Evolutionary conservation across 2,329 filamentous ascomycete genomes (phyloP), one percentile per base, ranked within the genome.

Genomic region (Xylaria sp.): DNA sequence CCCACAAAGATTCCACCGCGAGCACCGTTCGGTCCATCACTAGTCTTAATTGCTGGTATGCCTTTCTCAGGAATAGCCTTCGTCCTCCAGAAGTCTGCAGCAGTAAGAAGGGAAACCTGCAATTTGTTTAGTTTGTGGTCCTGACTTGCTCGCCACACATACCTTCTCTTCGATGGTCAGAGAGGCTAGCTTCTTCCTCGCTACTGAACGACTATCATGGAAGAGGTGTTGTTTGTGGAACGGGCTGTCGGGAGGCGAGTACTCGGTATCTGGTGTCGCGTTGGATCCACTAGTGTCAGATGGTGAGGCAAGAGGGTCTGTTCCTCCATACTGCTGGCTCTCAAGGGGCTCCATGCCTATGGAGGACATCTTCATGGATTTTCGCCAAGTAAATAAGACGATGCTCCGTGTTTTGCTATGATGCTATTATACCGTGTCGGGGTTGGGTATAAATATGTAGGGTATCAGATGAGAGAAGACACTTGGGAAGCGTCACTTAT

Each of bases 1-100:
- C 89, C 89, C 56, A 91, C 90, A 75, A 91, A 91, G 20, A 88
- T 86, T 1, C 87, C 88, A 17, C 90, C 90, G 27, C 90, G 87
- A 50, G 89, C 88, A 31, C 90, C 90, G 76, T 92, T 92, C 1
- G 90, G 90, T 0, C 90, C 90, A 78, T 92, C 90, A 27, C 87
- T 90, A 5, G 88, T 87, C 73, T 91, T 90, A 66, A 91, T 83
- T 0, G 87, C 83, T 1, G 90, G 88, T 31, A 92, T 87, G 5
- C 85, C 85, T 71, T 90, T 88, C 39, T 85, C 83, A 2, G 86
- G 84, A 58, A 92, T 86, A 0, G 88, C 78, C 65, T 85, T 87
- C 2, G 89, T 92, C 69, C 90, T 87, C 90, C 90, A 92, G 74
- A 91, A 91, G 75, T 92, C 89, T 25, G 85, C 86, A 11, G 86